A percentile compares a stretch with the other conserved stretches of the same genome.
These are phyloP conservation scores for Pythium rhizo-oryzae DNA, from an alignment of 352 stramenopile species.

Conservation along the genomic window DNA sequence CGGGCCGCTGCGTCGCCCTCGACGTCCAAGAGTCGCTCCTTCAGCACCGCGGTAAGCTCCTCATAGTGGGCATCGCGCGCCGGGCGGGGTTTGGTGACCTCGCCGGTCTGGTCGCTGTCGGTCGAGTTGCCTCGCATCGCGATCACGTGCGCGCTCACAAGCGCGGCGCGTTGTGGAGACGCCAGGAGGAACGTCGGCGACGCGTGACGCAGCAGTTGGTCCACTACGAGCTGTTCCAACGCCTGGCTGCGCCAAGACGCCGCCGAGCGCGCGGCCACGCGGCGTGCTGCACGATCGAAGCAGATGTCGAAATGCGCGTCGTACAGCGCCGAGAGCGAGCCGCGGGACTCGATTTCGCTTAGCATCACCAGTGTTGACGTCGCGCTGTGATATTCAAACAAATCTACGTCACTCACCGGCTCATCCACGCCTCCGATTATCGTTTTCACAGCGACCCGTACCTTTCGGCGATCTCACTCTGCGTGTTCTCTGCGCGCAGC, in stretches of 20 bases:
- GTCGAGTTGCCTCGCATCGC: neutral
- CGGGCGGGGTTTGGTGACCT: neutral
- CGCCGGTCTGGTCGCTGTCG: neutral
- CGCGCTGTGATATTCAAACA: slow-evolving; percentile 22
- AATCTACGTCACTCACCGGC: neutral
- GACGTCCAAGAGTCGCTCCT: neutral
- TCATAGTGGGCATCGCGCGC: neutral
- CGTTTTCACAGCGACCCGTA: slow-evolving; percentile 14
- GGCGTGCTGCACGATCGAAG: slow-evolving; percentile 24
- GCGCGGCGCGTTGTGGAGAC: neutral
- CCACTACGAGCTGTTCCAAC: slow-evolving; percentile 36
- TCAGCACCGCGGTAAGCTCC: neutral
- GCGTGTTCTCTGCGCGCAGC: slow-evolving; percentile 20
- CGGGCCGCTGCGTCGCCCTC: neutral
- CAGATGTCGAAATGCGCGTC: slow-evolving; percentile 35
- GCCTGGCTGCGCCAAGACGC: slow-evolving; percentile 41
- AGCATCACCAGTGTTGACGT: slow-evolving; percentile 33
- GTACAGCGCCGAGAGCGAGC: slow-evolving; percentile 30
- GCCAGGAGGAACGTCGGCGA: slow-evolving; percentile 4
- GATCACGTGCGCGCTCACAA: slow-evolving; percentile 8
- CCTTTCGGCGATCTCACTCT: slow-evolving; percentile 3
- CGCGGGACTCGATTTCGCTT: slow-evolving; percentile 28
- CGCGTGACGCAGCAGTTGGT: slow-evolving; percentile 33
- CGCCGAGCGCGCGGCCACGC: slow-evolving; percentile 31
- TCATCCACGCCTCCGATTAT: no score